phyloP scores from a whole-genome alignment of 805 yeast genomes.

The Debaryomyces maramus region DNA sequence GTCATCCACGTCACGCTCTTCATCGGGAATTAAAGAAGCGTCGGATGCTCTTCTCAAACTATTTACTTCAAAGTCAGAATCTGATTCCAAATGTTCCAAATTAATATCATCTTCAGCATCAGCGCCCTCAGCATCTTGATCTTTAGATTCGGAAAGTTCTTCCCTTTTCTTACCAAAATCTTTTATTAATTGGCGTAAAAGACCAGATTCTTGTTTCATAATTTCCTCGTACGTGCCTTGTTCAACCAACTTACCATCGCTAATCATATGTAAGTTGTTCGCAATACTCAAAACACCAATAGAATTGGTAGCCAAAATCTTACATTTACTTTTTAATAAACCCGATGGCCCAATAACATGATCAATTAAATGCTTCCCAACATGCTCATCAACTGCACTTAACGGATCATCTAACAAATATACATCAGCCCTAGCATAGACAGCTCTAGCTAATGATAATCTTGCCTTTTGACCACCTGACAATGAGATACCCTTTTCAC shows the following conservation, averaged over 20 bases:
- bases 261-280: slow-evolving; percentile 63
- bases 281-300: slow-evolving; percentile 81
- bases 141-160: slow-evolving; percentile 13
- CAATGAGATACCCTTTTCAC: slow-evolving; percentile 94
- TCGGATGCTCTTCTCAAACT: slow-evolving; percentile 65
- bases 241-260: slow-evolving; percentile 67
- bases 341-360: slow-evolving; percentile 84
- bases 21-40: slow-evolving; percentile 40
- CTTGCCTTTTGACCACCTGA: slow-evolving; percentile 99
- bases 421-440: slow-evolving; percentile 90
- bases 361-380: slow-evolving; percentile 79
- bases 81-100: slow-evolving; percentile 33
- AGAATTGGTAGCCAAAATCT: slow-evolving; percentile 82
- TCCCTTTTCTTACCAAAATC: slow-evolving; percentile 59
- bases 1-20: slow-evolving; percentile 28
- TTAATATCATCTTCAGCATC: slow-evolving; percentile 17
- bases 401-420: slow-evolving; percentile 89
- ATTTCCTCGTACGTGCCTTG: slow-evolving; percentile 62
- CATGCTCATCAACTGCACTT: slow-evolving; percentile 98
- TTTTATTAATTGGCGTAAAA: slow-evolving; percentile 52
- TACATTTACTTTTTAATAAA: slow-evolving; percentile 69
- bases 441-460: slow-evolving; percentile 91
- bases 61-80: slow-evolving; percentile 27
- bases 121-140: slow-evolving; percentile 11
- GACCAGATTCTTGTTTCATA: slow-evolving; percentile 44